Conservation (phyloP, 306 rosid genomes). For the Cyclanthera cordifolia region DNA sequence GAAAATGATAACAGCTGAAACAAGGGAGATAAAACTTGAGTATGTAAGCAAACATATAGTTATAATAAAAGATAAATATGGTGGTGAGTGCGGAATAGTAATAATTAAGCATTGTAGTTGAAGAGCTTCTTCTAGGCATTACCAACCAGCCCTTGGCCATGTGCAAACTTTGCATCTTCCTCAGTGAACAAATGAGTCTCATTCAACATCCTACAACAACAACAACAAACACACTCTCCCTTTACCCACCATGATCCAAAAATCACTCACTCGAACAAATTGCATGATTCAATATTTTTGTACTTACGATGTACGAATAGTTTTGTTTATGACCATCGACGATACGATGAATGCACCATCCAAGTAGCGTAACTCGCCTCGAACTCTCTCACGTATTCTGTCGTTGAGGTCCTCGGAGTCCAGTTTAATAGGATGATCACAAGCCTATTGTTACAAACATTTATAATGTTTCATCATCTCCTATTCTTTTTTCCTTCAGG, state of each 20-base stretch:
- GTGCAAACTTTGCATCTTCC: constrained; percentile 20
- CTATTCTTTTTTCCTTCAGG: background rate
- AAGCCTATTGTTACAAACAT: constrained; percentile 9
- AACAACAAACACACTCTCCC: background rate
- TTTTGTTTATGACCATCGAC: constrained; percentile 21
- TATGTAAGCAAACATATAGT: too few species aligned
- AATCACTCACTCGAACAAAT: background rate
- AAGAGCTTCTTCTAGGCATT: too few species aligned
- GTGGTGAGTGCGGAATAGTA: too few species aligned
- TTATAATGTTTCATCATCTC: too few species aligned
- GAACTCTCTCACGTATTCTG: constrained; percentile 17
- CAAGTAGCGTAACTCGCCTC: constrained; percentile 13
- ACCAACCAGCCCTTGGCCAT: constrained; percentile 18
- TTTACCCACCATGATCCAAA: background rate
- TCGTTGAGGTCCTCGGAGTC: constrained; percentile 10
- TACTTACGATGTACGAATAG: constrained; percentile 16
- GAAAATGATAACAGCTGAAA: too few species aligned
- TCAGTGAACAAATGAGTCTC: constrained; percentile 25
- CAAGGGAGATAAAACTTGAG: too few species aligned
- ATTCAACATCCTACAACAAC: constrained; percentile 16
- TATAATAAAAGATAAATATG: too few species aligned
- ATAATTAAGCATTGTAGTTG: too few species aligned
- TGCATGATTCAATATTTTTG: too few species aligned
- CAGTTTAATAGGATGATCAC: constrained; percentile 18
- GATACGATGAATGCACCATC: constrained; percentile 19